Percentiles rank a stretch among this genome's conserved stretches.
Conservation (phyloP, 257 asterid genomes). For the Nicotiana tabacum region DNA sequence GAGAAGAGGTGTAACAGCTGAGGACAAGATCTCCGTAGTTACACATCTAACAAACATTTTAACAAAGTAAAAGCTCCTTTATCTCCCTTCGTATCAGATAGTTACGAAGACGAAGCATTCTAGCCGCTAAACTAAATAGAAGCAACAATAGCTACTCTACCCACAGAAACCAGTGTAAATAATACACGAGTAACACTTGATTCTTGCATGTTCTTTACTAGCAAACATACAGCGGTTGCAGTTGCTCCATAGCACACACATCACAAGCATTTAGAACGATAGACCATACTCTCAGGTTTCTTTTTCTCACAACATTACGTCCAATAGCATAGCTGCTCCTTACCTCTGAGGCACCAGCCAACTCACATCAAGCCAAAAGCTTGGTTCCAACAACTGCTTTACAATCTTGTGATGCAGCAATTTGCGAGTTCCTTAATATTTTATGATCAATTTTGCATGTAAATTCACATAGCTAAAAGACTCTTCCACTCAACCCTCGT, state of each 20-base stretch:
- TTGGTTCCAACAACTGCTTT: neutral
- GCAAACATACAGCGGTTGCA: neutral
- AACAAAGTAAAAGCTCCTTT: neutral
- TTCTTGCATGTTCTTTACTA: neutral
- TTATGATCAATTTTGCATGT: neutral
- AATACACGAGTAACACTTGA: neutral
- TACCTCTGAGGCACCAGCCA: neutral
- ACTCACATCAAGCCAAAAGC: constrained; percentile 1
- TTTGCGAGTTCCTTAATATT: neutral
- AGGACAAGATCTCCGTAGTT: neutral
- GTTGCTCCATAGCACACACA: neutral
- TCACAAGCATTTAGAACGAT: neutral
- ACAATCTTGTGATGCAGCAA: neutral
- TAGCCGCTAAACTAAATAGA: neutral
- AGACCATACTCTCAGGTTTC: neutral
- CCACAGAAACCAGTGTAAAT: neutral
- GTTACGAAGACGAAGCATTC: neutral
- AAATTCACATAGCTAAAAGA: neutral
- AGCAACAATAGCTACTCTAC: neutral
- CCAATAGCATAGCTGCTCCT: neutral
- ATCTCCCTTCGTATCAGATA: neutral
- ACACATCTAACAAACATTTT: neutral
- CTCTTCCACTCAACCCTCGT: neutral
- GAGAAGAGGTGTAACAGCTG: neutral
- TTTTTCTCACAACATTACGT: neutral